These are phyloP conservation scores for Nymphaea thermarum DNA, from an alignment of 164 flowering plant genomes.

Conservation along the genomic window DNA sequence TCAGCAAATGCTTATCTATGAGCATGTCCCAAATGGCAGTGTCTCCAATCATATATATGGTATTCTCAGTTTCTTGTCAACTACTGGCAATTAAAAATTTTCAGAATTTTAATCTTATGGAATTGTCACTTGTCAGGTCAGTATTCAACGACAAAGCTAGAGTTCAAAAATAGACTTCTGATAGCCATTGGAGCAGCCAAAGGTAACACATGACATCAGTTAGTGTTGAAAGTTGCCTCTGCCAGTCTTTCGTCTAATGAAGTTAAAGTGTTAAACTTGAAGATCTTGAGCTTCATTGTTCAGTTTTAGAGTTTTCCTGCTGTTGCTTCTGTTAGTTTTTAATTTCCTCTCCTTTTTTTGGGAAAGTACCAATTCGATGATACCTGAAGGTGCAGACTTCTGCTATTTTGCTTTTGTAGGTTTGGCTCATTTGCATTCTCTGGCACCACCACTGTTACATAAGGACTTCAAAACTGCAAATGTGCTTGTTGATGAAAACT, in stretches of 20 bases:
- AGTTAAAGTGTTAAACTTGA: too few relatives aligned
- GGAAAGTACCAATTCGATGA: too few relatives aligned
- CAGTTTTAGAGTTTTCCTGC: too few relatives aligned
- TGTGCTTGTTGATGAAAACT: constrained; percentile 88
- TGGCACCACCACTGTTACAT: constrained; percentile 73
- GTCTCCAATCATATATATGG: constrained; percentile 81
- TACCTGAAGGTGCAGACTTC: background rate
- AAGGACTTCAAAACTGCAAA: constrained; percentile 82
- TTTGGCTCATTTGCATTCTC: constrained; percentile 68
- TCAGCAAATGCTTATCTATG: constrained; percentile 70
- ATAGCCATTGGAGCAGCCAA: constrained; percentile 93
- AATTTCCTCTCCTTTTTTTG: too few relatives aligned
- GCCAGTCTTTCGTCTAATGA: constrained; percentile 28
- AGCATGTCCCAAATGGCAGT: constrained; percentile 83
- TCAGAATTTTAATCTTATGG: too few relatives aligned
- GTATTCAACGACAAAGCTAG: constrained; percentile 50
- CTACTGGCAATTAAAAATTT: too few relatives aligned
- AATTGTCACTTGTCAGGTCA: constrained; percentile 18
- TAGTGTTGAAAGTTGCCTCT: constrained; percentile 73
- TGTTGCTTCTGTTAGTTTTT: too few relatives aligned
- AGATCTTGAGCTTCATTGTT: too few relatives aligned
- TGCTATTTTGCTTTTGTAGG: constrained; percentile 28
- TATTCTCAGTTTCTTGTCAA: constrained; percentile 12
- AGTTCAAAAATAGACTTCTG: constrained; percentile 73
- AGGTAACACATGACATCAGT: constrained; percentile 92